Percentiles rank a stretch among this genome's conserved stretches.
These are phyloP conservation scores for Limnomonas spitsbergensis DNA, from an alignment of 139 green algal species.

Conservation along the genomic window DNA sequence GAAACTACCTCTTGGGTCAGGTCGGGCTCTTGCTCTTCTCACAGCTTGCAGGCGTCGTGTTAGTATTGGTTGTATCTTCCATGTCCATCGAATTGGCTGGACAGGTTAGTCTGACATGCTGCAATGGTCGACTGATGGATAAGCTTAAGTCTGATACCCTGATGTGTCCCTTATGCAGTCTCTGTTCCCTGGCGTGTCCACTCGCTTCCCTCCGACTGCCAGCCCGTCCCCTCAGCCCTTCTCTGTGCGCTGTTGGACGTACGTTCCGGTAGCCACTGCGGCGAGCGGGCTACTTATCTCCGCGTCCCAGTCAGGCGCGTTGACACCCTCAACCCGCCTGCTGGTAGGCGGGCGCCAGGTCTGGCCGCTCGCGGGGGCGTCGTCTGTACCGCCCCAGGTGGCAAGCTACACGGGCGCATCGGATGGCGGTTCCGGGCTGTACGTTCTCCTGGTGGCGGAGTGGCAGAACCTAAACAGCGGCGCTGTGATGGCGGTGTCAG, in stretches of 20 bases:
- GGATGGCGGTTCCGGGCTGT: neutral
- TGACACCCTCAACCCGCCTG: neutral
- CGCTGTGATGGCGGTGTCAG: neutral
- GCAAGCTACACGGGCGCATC: neutral
- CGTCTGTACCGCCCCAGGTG: neutral
- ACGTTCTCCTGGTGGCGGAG: neutral
- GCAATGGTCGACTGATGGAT: too few relatives aligned
- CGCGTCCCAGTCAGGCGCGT: neutral
- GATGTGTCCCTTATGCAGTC: neutral
- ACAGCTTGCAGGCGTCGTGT: too few relatives aligned
- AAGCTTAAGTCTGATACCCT: too few relatives aligned
- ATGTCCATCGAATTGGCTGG: too few relatives aligned
- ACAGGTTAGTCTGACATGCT: too few relatives aligned
- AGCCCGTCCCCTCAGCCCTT: neutral
- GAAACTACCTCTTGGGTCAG: too few relatives aligned
- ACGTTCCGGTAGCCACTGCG: neutral
- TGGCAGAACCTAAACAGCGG: neutral
- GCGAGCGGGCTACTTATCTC: neutral
- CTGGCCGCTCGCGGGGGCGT: neutral
- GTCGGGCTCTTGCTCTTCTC: too few relatives aligned
- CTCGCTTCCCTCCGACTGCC: neutral
- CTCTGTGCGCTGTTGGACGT: neutral
- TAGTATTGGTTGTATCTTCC: too few relatives aligned
- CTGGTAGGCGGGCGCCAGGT: neutral
- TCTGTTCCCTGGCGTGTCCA: neutral